Conservation (phyloP, 2,329 filamentous ascomycete species). For the Scedosporium apiospermum region DNA sequence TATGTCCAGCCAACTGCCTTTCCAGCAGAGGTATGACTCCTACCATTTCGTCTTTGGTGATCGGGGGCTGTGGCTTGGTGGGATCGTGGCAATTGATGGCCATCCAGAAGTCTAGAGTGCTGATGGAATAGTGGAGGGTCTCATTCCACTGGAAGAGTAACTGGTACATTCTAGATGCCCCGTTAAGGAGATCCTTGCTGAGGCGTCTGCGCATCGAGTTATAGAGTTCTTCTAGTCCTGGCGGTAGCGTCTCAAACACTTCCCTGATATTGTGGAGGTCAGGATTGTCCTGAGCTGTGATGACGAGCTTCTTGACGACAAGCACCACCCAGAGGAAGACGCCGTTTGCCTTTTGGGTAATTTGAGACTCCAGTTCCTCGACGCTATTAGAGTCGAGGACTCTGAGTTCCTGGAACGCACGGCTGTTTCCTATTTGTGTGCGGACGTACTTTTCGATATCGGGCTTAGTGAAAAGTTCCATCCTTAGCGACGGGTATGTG, state of each 20-base stretch:
- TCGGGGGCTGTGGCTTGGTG: not conserved
- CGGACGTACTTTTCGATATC: not conserved
- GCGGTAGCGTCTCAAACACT: not conserved
- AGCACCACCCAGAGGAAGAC: not conserved
- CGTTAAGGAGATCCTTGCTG: not conserved
- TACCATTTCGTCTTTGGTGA: not conserved
- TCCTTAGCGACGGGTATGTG: not conserved
- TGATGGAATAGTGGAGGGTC: not conserved
- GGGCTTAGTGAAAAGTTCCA: not conserved
- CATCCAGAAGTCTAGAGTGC: not conserved
- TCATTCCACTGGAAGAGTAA: not conserved
- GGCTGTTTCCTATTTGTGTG: not conserved
- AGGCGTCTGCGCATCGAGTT: not conserved
- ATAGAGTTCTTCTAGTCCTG: not conserved
- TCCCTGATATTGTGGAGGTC: not conserved
- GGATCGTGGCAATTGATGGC: not conserved
- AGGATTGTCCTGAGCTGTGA: not conserved
- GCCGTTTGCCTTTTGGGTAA: not conserved
- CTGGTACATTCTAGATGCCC: not conserved
- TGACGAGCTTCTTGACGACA: not conserved
- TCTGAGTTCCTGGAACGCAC: not conserved
- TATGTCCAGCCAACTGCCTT: not conserved
- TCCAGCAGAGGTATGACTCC: not conserved
- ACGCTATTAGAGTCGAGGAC: not conserved
- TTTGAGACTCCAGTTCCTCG: not conserved